A percentile compares a stretch with the other conserved stretches of the same genome.
Conservation (phyloP, 805 yeast species). For the Barnettozyma sp. region DNA sequence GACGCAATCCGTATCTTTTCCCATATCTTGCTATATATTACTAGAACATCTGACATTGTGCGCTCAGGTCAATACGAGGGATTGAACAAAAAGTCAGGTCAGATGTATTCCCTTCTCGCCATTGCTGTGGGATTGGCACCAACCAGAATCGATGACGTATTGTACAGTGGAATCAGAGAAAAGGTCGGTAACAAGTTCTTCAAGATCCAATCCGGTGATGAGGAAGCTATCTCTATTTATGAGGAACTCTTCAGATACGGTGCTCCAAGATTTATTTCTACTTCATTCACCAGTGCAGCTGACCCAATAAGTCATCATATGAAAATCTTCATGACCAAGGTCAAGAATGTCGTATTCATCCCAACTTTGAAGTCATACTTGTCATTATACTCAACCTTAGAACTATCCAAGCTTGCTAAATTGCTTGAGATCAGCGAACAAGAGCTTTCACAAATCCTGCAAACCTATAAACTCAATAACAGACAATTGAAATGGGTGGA, state of each 20-base stretch:
- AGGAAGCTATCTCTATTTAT: constrained; percentile 33
- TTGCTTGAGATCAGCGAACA: constrained; percentile 30
- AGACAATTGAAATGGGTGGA: constrained; percentile 38
- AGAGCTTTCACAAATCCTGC: constrained; percentile 32
- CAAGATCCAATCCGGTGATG: constrained; percentile 37
- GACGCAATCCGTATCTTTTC: constrained; percentile 44
- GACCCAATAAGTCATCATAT: constrained; percentile 40
- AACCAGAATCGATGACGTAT: constrained; percentile 38
- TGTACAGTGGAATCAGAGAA: constrained; percentile 38
- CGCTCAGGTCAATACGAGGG: constrained; percentile 39
- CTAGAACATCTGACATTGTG: constrained; percentile 38
- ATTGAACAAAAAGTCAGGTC: constrained; percentile 42
- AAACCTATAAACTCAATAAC: constrained; percentile 40
- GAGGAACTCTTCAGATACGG: constrained; percentile 42
- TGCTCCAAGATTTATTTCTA: constrained; percentile 42
- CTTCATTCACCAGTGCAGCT: constrained; percentile 28
- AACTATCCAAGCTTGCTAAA: constrained; percentile 35
- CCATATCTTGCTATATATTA: constrained; percentile 39
- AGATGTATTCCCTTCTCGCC: constrained; percentile 44
- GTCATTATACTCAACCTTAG: constrained; percentile 40
- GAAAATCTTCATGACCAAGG: constrained; percentile 36
- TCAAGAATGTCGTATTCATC: constrained; percentile 31
- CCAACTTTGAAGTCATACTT: constrained; percentile 39
- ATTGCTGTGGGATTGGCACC: constrained; percentile 40
- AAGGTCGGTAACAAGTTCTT: constrained; percentile 40